Base-by-base conservation (phyloP, 257 asterid genomes). In the Solanum raphanifolium region DNA sequence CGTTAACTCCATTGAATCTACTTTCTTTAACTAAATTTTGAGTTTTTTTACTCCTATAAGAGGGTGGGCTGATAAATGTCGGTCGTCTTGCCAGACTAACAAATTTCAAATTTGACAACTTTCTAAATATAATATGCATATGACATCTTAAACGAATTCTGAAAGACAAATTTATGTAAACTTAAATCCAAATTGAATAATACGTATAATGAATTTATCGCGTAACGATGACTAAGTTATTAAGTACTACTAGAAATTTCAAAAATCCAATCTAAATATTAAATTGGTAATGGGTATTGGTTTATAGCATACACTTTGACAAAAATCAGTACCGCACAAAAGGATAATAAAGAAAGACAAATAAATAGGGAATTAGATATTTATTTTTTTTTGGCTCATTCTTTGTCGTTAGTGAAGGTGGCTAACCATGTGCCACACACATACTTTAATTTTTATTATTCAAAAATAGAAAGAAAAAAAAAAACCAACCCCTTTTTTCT, bases 391-490 rank as follows among this genome's bases (percentile, higher is more conserved):
- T 90, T 92, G 91, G 90, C 89, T 85, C 87, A 87, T 89, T 87
- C 86, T n/a, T 91, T 92, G 95, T 92, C 93, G 96, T 91, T 85
- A 90, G 48, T 79, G 88, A 88, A 90, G 94, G 96, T 90, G 94
- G 92, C 92, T 87, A 87, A 91, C 95, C 96, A 93, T 90, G 95
- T 91, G 95, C 92, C 96, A 86, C 94, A 84, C 95, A 91, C 92
- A 62, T 87, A 48, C 68, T 7, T 69, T 71, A 15, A 2, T 66
- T 66, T 58, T 62, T 52, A 16, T 27, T 83, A 87, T 43, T 16
- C 34, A 27, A 46, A 79, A 79, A 7, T 79, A 9, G 38, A 43
- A 78, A 43, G 16, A 38, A 5, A 74, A 74, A 38, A 29, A 81
- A 15, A 81, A 79, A 79, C 32, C 41, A 46, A 16, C 29, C 41